phyloP scores from a whole-genome alignment of 257 asterid genomes.

The Lycium barbarum region DNA sequence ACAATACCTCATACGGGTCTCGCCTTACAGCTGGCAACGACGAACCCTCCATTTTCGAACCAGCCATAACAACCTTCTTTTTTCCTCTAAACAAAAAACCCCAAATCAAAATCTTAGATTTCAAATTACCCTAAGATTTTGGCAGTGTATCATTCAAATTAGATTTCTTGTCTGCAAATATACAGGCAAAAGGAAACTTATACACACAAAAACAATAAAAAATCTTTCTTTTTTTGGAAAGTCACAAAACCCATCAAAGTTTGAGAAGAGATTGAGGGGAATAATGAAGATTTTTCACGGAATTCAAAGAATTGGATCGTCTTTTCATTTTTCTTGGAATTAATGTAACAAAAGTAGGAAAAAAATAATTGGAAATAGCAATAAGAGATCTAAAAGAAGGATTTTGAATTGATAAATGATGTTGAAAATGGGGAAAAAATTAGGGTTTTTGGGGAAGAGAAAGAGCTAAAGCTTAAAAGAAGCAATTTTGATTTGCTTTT shows the following conservation, averaged over 20 bases:
- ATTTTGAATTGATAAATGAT: not conserved
- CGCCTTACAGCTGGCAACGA: conserved; percentile 77
- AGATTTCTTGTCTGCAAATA: conserved; percentile 34
- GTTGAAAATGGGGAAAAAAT: conserved; percentile 11
- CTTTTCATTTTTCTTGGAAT: conserved; percentile 37
- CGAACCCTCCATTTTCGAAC: conserved; percentile 77
- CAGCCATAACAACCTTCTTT: conserved; percentile 40
- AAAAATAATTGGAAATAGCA: not conserved
- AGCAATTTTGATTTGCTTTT: not conserved
- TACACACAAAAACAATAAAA: conserved; percentile 42
- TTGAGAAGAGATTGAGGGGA: conserved; percentile 12
- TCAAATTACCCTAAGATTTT: not conserved
- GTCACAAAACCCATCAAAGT: not conserved
- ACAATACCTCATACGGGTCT: conserved; percentile 96
- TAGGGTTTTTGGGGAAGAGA: not conserved
- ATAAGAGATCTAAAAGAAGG: conserved; percentile 25
- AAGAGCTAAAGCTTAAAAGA: conserved; percentile 5
- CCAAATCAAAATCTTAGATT: not conserved
- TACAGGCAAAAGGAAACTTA: conserved; percentile 16
- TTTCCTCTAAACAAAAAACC: not conserved
- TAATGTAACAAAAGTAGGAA: not conserved
- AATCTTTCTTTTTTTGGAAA: not conserved
- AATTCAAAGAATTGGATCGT: conserved; percentile 46
- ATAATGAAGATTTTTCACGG: conserved; percentile 34
- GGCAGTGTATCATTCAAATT: too few relatives aligned